These are phyloP conservation scores for Phialemoniopsis sp. DNA, from an alignment of 2,329 filamentous ascomycete genomes.

Conservation along the genomic window DNA sequence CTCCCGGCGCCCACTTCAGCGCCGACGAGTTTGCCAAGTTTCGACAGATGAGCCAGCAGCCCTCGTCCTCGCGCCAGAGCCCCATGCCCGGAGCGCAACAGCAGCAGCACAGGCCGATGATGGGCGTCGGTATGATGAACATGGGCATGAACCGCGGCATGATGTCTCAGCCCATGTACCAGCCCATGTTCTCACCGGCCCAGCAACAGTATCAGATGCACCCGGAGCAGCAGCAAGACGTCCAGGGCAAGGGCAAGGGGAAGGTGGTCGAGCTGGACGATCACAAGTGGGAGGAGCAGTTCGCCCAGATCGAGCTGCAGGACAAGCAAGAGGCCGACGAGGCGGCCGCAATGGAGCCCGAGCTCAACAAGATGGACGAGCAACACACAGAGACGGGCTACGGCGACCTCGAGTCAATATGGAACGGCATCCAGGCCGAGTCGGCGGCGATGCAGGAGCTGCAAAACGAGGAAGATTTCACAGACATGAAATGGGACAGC, in stretches of 20 bases:
- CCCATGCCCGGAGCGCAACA: constrained; percentile 51
- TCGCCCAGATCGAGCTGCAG: constrained; percentile 77
- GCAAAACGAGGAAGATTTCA: constrained; percentile 63
- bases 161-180: constrained; percentile 53
- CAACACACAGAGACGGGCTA: constrained; percentile 70
- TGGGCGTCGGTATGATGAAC: constrained; percentile 48
- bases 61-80: constrained; percentile 46
- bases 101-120: constrained; percentile 56
- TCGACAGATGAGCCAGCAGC: constrained; percentile 65
- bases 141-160: constrained; percentile 40
- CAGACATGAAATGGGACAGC: constrained; percentile 51
- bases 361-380: constrained; percentile 68
- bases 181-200: constrained; percentile 33
- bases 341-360: constrained; percentile 69
- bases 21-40: constrained; percentile 86
- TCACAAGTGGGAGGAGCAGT: constrained; percentile 93
- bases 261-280: constrained; percentile 95
- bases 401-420: constrained; percentile 87
- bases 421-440: constrained; percentile 78
- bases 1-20: constrained; percentile 61
- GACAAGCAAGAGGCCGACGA: constrained; percentile 59
- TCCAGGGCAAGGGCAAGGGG: constrained; percentile 72
- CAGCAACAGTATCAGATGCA: constrained; percentile 34
- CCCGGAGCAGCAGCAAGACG: constrained; percentile 36
- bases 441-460: constrained; percentile 66